Evolutionary conservation across 345 rosid species (phyloP).

Genomic region (Ceriops decandra): DNA sequence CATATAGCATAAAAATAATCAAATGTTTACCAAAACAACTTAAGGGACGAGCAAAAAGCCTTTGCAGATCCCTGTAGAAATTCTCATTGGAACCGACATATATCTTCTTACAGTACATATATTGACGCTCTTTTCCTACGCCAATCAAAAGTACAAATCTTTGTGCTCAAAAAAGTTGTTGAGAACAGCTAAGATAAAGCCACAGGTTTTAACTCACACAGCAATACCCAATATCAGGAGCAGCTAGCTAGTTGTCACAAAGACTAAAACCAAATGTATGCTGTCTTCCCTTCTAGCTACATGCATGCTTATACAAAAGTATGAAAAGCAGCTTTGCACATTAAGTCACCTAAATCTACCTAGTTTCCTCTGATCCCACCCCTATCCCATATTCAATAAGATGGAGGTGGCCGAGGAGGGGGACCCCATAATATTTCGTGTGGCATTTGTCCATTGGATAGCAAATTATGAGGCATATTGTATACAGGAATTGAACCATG

Average conservation of each 20-base stretch:
- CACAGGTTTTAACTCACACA: conserved; percentile 10
- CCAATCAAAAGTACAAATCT: background rate
- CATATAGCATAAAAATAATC: too few relatives aligned
- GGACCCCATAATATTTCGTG: conserved; percentile 76
- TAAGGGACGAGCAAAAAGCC: too few relatives aligned
- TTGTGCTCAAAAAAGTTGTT: conserved; percentile 14
- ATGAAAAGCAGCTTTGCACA: conserved; percentile 16
- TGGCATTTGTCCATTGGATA: conserved; percentile 65
- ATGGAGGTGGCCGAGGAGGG: conserved; percentile 65
- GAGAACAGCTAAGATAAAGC: background rate
- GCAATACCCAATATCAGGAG: conserved; percentile 10
- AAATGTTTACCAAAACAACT: too few relatives aligned
- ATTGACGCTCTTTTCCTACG: too few relatives aligned
- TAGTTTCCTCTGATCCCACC: conserved; percentile 1
- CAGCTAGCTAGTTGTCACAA: conserved; percentile 20
- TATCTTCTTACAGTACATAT: too few relatives aligned
- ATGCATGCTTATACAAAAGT: conserved; percentile 18
- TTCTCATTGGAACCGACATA: too few relatives aligned
- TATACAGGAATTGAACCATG: conserved; percentile 53
- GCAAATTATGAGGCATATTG: conserved; percentile 61
- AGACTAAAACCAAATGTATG: conserved; percentile 1
- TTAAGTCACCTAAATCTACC: conserved; percentile 19
- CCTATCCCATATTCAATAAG: conserved; percentile 23
- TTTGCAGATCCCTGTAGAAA: too few relatives aligned
- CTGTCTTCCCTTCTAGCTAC: conserved; percentile 24